phyloP scores from a whole-genome alignment of 208 protist genomes.

The Trichomonas vaginalis region DNA sequence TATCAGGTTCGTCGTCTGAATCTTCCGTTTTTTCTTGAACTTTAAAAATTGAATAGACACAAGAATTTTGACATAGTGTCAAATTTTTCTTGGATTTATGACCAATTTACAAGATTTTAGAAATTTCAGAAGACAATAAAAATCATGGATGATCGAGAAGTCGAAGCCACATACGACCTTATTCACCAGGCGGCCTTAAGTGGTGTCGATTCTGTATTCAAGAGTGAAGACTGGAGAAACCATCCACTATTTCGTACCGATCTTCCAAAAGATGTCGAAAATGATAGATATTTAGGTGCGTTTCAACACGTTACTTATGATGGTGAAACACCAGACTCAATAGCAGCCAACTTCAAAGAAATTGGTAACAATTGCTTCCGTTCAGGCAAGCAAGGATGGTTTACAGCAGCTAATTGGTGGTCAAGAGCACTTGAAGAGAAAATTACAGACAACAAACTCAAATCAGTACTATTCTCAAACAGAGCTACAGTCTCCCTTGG shows the following conservation, averaged over 20 bases:
- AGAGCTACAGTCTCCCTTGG: background rate
- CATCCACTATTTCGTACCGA: background rate
- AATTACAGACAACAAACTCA: background rate
- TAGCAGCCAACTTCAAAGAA: background rate
- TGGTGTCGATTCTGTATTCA: background rate
- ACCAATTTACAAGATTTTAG: no score
- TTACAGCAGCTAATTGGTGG: background rate
- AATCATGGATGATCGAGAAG: background rate
- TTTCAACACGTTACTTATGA: background rate
- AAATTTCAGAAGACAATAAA: background rate
- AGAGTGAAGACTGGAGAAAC: background rate
- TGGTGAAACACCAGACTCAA: background rate
- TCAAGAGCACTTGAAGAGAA: background rate
- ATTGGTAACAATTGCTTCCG: background rate
- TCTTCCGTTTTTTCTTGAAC: no score
- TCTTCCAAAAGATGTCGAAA: background rate
- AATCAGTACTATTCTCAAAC: background rate
- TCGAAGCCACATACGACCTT: slow-evolving; percentile 11
- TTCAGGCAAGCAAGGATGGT: background rate
- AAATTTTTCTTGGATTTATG: no score
- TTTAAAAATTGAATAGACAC: no score
- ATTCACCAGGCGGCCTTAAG: background rate
- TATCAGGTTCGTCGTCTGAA: no score
- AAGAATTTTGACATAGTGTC: no score
- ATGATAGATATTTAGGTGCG: background rate